Evolutionary conservation across 78 protist species (phyloP).

Genomic region (Dictyostelium firmibasis): DNA sequence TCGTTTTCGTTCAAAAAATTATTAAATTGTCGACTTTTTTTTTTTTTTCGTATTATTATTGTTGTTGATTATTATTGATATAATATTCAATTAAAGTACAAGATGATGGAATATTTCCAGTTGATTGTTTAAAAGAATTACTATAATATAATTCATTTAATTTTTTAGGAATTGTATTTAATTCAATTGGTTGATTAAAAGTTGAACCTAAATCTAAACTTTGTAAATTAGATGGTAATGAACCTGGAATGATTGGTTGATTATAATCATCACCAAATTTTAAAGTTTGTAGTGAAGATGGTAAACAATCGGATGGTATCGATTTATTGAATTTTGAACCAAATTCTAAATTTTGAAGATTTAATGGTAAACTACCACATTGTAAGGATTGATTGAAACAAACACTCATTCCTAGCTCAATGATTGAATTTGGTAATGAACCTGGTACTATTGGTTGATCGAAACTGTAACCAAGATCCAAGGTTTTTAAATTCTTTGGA

Average conservation of each 20-base stretch:
- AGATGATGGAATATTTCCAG: background rate
- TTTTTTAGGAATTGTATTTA: background rate
- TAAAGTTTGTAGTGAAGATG: background rate
- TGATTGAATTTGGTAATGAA: background rate
- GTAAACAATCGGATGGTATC: background rate
- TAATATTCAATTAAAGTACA: background rate
- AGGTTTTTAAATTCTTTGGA: background rate
- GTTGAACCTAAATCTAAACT: background rate
- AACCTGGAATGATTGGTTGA: background rate
- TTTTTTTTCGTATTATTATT: background rate
- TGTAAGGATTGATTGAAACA: background rate
- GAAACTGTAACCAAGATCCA: background rate
- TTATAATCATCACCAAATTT: slow-evolving; percentile 12
- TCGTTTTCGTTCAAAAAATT: background rate
- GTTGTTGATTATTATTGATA: background rate
- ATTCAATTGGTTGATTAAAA: slow-evolving; percentile 17
- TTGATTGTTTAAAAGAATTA: background rate
- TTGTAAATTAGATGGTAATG: background rate
- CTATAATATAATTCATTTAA: background rate
- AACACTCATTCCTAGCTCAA: background rate
- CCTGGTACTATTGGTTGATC: background rate
- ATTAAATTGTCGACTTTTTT: background rate
- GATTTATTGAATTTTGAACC: slow-evolving; percentile 11
- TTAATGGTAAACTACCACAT: background rate
- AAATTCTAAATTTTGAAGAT: background rate